phyloP scores from a whole-genome alignment of 2,329 filamentous ascomycete species.

The Ilyonectria destructans region DNA sequence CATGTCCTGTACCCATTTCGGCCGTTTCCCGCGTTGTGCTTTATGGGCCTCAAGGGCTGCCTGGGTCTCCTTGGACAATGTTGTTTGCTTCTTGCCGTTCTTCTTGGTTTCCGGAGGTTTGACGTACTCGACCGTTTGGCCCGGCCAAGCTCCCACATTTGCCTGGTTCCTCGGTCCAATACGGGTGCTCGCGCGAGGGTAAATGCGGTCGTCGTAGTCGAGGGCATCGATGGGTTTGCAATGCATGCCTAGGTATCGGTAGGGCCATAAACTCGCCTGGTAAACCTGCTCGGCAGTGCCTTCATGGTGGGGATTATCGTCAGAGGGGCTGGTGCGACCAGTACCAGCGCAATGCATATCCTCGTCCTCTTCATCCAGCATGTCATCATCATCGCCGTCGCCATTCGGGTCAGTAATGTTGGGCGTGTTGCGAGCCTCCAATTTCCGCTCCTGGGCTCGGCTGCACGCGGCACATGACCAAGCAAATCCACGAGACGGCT shows the following conservation, averaged over 20 bases:
- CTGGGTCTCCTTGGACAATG: slow-evolving; percentile 84
- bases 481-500: slow-evolving; percentile 96
- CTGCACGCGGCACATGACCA: slow-evolving; percentile 98
- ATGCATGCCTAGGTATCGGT: slow-evolving; percentile 95
- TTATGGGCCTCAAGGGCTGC: slow-evolving; percentile 88
- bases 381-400: slow-evolving; percentile 77
- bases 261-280: slow-evolving; percentile 95
- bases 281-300: slow-evolving; percentile 90
- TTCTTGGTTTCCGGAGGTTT: slow-evolving; percentile 91
- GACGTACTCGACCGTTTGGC: slow-evolving; percentile 89
- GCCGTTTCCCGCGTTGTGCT: slow-evolving; percentile 83
- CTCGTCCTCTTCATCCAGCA: slow-evolving; percentile 81
- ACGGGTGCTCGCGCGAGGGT: slow-evolving; percentile 93
- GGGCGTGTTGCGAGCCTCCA: slow-evolving; percentile 92
- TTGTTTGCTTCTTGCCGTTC: slow-evolving; percentile 83
- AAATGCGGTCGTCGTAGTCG: slow-evolving; percentile 98
- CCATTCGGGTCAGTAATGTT: slow-evolving; percentile 78
- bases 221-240: slow-evolving; percentile 95
- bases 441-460: slow-evolving; percentile 92
- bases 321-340: slow-evolving; percentile 74
- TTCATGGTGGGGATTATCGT: slow-evolving; percentile 69
- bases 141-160: slow-evolving; percentile 87
- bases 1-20: slow-evolving; percentile 95
- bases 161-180: slow-evolving; percentile 94
- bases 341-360: slow-evolving; percentile 70